Evolutionary conservation across 2,329 filamentous ascomycete genomes (phyloP).

Genomic region (Hypoxylon sp.): DNA sequence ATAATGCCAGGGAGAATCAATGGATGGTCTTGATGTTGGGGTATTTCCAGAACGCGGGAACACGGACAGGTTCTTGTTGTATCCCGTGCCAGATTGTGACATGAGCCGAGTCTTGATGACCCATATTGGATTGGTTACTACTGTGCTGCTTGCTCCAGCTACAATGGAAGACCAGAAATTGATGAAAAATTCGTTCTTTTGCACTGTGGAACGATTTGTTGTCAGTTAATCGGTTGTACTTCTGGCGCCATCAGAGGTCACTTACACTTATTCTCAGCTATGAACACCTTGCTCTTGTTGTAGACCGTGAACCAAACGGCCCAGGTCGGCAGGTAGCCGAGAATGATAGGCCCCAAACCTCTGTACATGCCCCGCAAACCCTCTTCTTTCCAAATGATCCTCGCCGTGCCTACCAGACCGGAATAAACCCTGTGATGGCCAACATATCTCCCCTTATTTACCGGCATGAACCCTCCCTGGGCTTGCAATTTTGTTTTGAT

Average conservation of each 20-base stretch:
- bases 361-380: conserved; percentile 91
- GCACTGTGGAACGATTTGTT: conserved; percentile 46
- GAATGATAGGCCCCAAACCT: conserved; percentile 89
- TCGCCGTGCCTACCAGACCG: conserved; percentile 86
- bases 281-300: conserved; percentile 82
- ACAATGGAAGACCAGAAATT: conserved; percentile 90
- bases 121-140: conserved; percentile 98
- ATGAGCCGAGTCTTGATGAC: conserved; percentile 98
- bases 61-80: conserved; percentile 55
- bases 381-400: conserved; percentile 86
- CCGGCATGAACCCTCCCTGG: conserved; percentile 79
- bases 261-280: conserved; percentile 72
- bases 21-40: conserved; percentile 62
- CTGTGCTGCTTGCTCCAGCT: conserved; percentile 90
- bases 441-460: conserved; percentile 58
- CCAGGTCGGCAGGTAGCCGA: conserved; percentile 97
- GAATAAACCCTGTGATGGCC: conserved; percentile 74
- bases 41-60: conserved; percentile 62
- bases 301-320: conserved; percentile 98
- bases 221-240: not conserved
- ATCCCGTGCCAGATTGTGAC: conserved; percentile 75
- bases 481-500: conserved; percentile 99
- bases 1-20: conserved; percentile 88
- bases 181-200: conserved; percentile 79
- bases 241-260: conserved; percentile 10